Conservation (phyloP, 306 rosid genomes). For the Rosa lucieae region DNA sequence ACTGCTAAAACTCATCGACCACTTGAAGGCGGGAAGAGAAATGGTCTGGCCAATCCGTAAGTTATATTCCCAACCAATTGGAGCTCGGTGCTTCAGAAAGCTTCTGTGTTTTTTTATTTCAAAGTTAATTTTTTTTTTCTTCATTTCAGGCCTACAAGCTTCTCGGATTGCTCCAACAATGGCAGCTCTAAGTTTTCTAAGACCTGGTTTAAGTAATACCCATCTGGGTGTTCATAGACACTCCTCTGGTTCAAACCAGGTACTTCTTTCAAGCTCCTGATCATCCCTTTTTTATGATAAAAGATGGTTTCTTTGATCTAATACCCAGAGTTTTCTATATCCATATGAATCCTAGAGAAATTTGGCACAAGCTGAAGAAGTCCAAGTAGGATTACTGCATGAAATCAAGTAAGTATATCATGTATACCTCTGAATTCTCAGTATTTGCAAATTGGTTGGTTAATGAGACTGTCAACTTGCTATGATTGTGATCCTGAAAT, state of each 20-base stretch:
- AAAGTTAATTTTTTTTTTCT: background rate
- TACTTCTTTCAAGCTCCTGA: slow-evolving; percentile 29
- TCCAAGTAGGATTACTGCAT: slow-evolving; percentile 33
- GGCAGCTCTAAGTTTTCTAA: slow-evolving; percentile 34
- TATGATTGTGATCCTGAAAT: background rate
- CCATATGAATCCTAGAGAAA: slow-evolving; percentile 27
- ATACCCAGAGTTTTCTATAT: background rate
- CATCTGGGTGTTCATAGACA: slow-evolving; percentile 28
- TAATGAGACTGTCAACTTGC: background rate
- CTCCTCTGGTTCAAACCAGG: slow-evolving; percentile 35
- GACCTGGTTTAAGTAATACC: slow-evolving; percentile 19
- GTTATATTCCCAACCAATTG: slow-evolving; percentile 14
- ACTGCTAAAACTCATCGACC: background rate
- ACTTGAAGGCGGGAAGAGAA: slow-evolving; percentile 28
- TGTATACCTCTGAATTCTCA: background rate
- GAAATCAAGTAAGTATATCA: slow-evolving; percentile 43
- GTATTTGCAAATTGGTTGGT: background rate
- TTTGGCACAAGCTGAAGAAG: slow-evolving; percentile 29
- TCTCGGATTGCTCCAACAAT: slow-evolving; percentile 38
- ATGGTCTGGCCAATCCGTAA: slow-evolving; percentile 63
- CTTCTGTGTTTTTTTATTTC: background rate
- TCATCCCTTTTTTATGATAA: background rate
- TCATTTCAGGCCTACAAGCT: slow-evolving; percentile 48
- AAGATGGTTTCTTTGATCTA: background rate
- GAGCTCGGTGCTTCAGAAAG: background rate